phyloP scores from a whole-genome alignment of 192 early-diverging fungal species.

The Cladochytrium replicatum region DNA sequence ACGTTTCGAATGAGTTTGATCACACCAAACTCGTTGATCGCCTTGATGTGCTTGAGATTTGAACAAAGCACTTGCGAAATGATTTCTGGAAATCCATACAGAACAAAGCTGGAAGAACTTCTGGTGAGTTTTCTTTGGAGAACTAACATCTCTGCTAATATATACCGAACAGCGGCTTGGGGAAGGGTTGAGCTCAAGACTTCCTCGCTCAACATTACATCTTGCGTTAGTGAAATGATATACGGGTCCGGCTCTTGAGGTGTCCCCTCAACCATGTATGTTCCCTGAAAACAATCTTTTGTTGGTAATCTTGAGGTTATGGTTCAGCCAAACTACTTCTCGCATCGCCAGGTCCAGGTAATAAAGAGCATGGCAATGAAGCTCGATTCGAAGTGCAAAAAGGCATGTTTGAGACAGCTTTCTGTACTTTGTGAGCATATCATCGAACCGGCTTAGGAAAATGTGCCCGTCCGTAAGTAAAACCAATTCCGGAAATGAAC shows the following conservation, averaged over 20 bases:
- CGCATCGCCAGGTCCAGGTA: conserved; percentile 82
- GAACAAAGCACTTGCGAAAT: conserved; percentile 59
- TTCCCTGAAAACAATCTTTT: conserved; percentile 43
- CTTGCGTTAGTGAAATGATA: conserved; percentile 69
- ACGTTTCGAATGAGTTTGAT: conserved; percentile 75
- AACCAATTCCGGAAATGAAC: too few species aligned
- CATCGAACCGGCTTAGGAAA: conserved; percentile 19
- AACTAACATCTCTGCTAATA: neutral
- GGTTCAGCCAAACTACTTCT: conserved; percentile 42
- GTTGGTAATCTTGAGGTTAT: neutral
- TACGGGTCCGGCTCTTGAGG: conserved; percentile 79
- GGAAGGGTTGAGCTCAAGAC: conserved; percentile 45
- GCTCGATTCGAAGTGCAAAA: conserved; percentile 72
- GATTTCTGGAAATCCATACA: conserved; percentile 69
- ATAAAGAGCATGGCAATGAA: conserved; percentile 75
- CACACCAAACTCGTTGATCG: conserved; percentile 56
- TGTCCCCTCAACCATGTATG: conserved; percentile 67
- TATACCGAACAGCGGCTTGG: too few species aligned
- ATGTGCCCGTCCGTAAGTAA: too few species aligned
- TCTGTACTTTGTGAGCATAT: conserved; percentile 51
- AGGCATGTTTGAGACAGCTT: conserved; percentile 68
- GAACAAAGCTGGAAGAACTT: conserved; percentile 50
- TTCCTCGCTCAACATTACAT: conserved; percentile 69
- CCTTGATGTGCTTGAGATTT: conserved; percentile 59
- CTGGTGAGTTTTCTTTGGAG: neutral